phyloP scores from a whole-genome alignment of 106 monocot species.

The Apostasia ramifera region DNA sequence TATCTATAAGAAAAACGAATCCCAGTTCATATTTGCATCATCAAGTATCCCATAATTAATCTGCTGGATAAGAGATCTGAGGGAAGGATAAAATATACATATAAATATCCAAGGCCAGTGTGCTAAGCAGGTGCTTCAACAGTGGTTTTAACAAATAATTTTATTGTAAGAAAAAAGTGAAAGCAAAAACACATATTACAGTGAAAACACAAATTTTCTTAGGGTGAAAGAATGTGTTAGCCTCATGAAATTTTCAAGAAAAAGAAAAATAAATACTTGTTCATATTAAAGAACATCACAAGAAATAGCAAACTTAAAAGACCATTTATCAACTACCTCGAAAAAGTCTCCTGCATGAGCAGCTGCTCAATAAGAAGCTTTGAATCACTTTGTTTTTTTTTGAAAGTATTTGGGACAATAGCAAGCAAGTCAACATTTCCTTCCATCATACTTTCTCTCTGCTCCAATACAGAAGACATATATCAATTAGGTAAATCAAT shows the following conservation, averaged over 20 bases:
- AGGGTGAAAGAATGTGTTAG: no score
- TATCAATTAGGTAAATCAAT: no score
- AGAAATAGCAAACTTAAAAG: not conserved
- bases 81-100: no score
- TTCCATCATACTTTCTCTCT: constrained; percentile 11
- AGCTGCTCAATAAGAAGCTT: constrained; percentile 57
- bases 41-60: no score
- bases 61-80: no score
- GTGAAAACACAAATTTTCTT: no score
- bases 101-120: no score
- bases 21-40: no score
- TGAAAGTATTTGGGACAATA: constrained; percentile 24
- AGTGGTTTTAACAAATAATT: no score
- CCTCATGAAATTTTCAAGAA: no score
- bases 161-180: not conserved
- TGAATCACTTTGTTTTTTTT: constrained; percentile 31
- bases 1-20: no score
- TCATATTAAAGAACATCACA: not conserved
- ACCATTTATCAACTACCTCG: constrained; percentile 38
- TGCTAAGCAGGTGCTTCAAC: no score
- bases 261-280: not conserved
- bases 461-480: not conserved
- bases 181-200: not conserved
- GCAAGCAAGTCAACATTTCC: constrained; percentile 11
- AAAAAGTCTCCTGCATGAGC: constrained; percentile 63